Percentiles rank a stretch among this genome's conserved stretches.
These are phyloP conservation scores for Didymella pomorum DNA, from an alignment of 2,329 filamentous ascomycete genomes.

Conservation along the genomic window DNA sequence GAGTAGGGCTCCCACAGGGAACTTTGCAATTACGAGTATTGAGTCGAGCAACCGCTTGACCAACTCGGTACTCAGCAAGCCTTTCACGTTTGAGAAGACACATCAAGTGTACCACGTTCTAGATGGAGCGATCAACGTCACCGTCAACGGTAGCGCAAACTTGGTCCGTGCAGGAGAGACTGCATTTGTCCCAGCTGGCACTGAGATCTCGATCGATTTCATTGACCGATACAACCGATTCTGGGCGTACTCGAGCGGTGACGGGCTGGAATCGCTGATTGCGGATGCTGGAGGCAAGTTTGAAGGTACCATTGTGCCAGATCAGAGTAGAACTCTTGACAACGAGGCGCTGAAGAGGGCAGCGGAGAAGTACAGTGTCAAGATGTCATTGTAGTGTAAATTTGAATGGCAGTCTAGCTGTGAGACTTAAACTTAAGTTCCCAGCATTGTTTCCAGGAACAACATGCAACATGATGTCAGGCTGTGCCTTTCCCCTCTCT, in stretches of 20 bases:
- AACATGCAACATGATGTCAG: no score
- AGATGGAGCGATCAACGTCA: constrained; percentile 27
- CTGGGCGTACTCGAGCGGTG: constrained; percentile 31
- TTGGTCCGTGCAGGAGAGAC: constrained; percentile 29
- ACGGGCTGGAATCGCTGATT: constrained; percentile 30
- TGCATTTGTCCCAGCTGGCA: constrained; percentile 29
- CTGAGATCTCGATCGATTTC: constrained; percentile 25
- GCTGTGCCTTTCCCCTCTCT: no score
- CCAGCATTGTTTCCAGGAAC: no score
- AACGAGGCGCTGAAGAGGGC: constrained; percentile 12
- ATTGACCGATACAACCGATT: constrained; percentile 28
- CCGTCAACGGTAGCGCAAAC: constrained; percentile 19
- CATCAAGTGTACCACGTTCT: constrained; percentile 31
- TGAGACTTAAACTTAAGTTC: no score
- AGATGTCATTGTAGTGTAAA: constrained; percentile 1
- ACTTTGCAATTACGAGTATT: constrained; percentile 32
- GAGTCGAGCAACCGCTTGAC: constrained; percentile 26
- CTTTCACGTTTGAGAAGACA: constrained; percentile 22
- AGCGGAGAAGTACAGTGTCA: constrained; percentile 14
- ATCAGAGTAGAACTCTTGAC: constrained; percentile 16
- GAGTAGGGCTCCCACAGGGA: constrained; percentile 20
- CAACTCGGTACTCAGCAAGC: constrained; percentile 21
- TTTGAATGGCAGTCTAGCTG: background rate
- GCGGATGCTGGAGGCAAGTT: constrained; percentile 26
- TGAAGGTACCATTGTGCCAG: constrained; percentile 28